Evolutionary conservation across 1,139 yeast species (phyloP), one percentile per base, ranked within the genome.

Genomic region (Pichia sp.): DNA sequence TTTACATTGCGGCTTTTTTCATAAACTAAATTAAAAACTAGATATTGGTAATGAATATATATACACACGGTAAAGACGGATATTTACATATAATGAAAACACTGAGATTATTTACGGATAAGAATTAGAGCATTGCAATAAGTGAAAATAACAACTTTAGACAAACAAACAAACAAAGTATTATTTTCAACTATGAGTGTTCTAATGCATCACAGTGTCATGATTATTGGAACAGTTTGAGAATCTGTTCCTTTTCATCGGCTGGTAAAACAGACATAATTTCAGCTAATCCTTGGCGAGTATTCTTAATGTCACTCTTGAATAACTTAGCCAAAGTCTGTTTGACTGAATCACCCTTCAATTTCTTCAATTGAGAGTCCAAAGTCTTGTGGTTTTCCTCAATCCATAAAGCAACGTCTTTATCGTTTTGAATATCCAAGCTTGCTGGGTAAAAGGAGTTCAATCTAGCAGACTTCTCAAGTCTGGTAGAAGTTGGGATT

Each of bases 381-480:
- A 89, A 77, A 61, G 78, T 72, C 57, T 77, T 74, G 69, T 85
- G 93, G 72, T 87, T 84, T 61, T 83, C 84, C 73, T 90, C 97
- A 64, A 91, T 85, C 92, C 95, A 92, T 58, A 77, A 78, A 57
- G 95, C 90, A 59, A 91, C 95, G 40, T 80, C 87, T 67, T 77
- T 77, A 70, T 93, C 97, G 63, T 87, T 78, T 43, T 84, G 87
- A 59, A 77, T 78, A 66, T 88, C 86, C 58, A 87, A 79, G 48
- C 85, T 77, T n/a, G 79, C 72, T 57, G 95, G 89, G 75, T 78
- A 85, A 93, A 96, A 88, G 57, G 96, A 85, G 79, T 85, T 87
- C 67, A 93, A 75, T 74, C 96, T 83, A 29, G 97, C 87, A 58
- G 86, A 83, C 74, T 85, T 84, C 73, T 91, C 97, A 61, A 90